These are phyloP conservation scores for Biscutella auriculata DNA, from an alignment of 441 rosid species.

Conservation along the genomic window DNA sequence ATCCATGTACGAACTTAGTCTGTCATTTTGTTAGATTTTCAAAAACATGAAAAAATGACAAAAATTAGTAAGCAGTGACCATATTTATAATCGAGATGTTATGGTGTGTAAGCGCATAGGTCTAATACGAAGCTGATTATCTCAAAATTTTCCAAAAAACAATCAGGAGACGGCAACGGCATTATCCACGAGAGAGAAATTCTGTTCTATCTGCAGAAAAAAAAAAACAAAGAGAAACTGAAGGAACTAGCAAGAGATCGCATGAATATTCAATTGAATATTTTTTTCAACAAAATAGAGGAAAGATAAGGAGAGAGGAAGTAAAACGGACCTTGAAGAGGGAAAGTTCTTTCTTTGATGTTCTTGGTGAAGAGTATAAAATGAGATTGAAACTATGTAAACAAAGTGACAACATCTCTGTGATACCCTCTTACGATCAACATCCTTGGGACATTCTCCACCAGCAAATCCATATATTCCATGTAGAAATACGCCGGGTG, in stretches of 20 bases:
- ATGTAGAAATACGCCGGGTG: constrained; percentile 93
- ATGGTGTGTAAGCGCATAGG: too few species aligned
- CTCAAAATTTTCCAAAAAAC: constrained; percentile 1
- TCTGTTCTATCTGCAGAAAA: constrained; percentile 6
- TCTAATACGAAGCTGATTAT: not conserved
- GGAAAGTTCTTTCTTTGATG: not conserved
- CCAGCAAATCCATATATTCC: constrained; percentile 98
- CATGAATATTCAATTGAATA: not conserved
- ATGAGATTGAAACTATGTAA: constrained; percentile 42
- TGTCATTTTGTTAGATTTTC: too few species aligned
- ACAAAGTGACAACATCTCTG: constrained; percentile 88
- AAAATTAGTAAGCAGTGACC: too few species aligned
- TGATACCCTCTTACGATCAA: constrained; percentile 97
- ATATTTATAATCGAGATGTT: too few species aligned
- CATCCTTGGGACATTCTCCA: constrained; percentile 84
- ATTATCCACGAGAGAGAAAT: constrained; percentile 8
- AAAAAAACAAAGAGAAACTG: not conserved
- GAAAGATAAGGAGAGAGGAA: not conserved
- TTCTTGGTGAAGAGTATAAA: constrained; percentile 7
- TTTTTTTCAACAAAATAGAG: constrained; percentile 10
- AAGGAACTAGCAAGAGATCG: not conserved
- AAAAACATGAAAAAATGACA: too few species aligned
- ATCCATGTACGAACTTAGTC: too few species aligned
- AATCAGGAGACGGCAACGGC: not conserved
- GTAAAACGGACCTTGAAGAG: constrained; percentile 7